phyloP scores from a whole-genome alignment of 2,329 filamentous ascomycete genomes.

The Colletotrichum acutatum region DNA sequence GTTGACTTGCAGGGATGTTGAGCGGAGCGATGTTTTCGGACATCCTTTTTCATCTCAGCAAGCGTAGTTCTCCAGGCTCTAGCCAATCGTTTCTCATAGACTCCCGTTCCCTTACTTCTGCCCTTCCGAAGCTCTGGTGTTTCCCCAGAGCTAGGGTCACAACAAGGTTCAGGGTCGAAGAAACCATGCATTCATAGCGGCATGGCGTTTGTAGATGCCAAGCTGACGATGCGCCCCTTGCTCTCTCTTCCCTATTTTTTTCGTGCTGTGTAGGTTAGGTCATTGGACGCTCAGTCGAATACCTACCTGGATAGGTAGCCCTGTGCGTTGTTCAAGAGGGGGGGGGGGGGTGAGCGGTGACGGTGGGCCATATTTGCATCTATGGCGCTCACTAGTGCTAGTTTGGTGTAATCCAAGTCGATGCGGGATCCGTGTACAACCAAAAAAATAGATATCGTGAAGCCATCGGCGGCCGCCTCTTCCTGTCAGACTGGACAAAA shows the following conservation, averaged over 20 bases:
- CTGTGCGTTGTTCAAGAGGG: constrained; percentile 2
- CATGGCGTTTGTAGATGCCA: background rate
- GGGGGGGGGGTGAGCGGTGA: background rate
- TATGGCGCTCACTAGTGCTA: constrained; percentile 20
- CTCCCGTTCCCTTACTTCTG: background rate
- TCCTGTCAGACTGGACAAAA: background rate
- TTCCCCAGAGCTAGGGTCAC: background rate
- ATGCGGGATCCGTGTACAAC: constrained; percentile 7
- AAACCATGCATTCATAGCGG: background rate
- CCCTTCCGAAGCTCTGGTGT: background rate
- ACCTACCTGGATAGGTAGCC: no score
- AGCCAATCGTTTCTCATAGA: background rate
- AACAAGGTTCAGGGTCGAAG: background rate
- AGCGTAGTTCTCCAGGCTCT: background rate
- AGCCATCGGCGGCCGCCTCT: background rate
- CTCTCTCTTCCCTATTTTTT: background rate
- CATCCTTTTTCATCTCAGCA: background rate
- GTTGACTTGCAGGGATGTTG: background rate
- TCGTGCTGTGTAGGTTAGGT: background rate
- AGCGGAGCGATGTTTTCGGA: background rate
- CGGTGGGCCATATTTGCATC: constrained; percentile 5
- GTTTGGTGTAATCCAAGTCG: background rate
- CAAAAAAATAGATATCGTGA: constrained; percentile 1
- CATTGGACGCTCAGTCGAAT: background rate
- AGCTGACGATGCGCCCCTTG: constrained; percentile 11